These are phyloP conservation scores for Lantana camara DNA, from an alignment of 257 asterid species.

Conservation along the genomic window DNA sequence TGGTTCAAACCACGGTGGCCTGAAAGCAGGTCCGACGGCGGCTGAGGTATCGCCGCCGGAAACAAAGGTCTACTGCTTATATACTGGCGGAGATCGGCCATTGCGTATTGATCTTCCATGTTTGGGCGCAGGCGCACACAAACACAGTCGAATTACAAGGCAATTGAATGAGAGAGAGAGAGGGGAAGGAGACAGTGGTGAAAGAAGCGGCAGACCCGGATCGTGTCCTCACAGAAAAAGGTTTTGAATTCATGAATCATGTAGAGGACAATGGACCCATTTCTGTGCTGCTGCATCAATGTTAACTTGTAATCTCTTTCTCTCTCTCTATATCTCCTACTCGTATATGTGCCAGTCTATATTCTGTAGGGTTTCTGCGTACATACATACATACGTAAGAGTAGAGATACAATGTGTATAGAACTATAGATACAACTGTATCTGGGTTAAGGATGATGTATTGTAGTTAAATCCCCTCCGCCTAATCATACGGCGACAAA, in stretches of 20 bases:
- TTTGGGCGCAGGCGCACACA: background rate
- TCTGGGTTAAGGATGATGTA: background rate
- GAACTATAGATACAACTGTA: slow-evolving; percentile 12
- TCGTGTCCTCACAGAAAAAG: slow-evolving; percentile 63
- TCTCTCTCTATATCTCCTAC: background rate
- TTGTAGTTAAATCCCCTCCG: background rate
- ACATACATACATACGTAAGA: slow-evolving; percentile 14
- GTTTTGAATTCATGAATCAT: slow-evolving; percentile 53
- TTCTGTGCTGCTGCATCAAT: slow-evolving; percentile 31
- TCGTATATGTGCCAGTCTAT: slow-evolving; percentile 19
- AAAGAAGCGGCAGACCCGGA: slow-evolving; percentile 91
- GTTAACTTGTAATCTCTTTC: slow-evolving; percentile 9
- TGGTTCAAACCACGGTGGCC: slow-evolving; percentile 42
- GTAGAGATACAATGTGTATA: slow-evolving; percentile 10
- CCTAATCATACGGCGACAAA: slow-evolving; percentile 34
- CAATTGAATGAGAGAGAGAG: slow-evolving; percentile 7
- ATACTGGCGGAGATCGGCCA: slow-evolving; percentile 74
- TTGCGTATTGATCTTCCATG: slow-evolving; percentile 83
- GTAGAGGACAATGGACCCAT: slow-evolving; percentile 54
- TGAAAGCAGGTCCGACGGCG: slow-evolving; percentile 49
- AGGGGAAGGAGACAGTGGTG: slow-evolving; percentile 38
- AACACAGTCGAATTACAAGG: background rate
- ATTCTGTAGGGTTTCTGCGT: slow-evolving; percentile 35
- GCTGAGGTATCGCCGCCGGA: slow-evolving; percentile 40
- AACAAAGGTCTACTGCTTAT: slow-evolving; percentile 57